Evolutionary conservation across 2,329 filamentous ascomycete species (phyloP).

Genomic region (Ceratocystis albifundus): DNA sequence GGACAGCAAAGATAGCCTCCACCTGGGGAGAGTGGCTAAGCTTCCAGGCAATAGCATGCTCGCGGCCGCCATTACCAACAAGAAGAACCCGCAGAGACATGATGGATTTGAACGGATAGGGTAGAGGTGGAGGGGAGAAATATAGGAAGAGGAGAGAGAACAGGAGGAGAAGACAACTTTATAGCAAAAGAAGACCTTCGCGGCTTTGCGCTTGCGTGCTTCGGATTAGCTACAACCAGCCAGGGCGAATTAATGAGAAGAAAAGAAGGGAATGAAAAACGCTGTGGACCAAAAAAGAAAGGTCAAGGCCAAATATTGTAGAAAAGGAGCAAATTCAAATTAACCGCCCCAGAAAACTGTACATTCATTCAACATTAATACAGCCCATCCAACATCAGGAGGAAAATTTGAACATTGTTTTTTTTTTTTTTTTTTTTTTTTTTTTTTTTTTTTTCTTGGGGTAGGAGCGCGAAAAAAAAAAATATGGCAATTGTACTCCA

Average conservation of each 20-base stretch:
- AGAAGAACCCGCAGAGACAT: conserved; percentile 54
- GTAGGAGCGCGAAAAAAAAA: conserved; percentile 1
- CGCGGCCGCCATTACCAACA: conserved; percentile 85
- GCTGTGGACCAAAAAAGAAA: background rate
- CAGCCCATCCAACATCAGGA: background rate
- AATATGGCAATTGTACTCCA: background rate
- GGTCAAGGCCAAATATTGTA: background rate
- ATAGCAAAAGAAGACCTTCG: background rate
- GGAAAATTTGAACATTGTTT: conserved; percentile 12
- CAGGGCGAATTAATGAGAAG: background rate
- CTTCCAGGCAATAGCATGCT: conserved; percentile 93
- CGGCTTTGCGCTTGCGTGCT: conserved; percentile 10
- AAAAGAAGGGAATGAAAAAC: too few relatives aligned
- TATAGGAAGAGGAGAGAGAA: background rate
- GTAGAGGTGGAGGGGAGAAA: background rate
- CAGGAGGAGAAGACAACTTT: background rate
- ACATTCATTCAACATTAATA: background rate
- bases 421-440: background rate
- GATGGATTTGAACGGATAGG: background rate
- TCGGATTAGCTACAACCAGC: background rate
- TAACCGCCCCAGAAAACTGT: conserved; percentile 3
- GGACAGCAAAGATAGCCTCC: conserved; percentile 58
- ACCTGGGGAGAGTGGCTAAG: conserved; percentile 70
- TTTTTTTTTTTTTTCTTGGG: conserved; percentile 3
- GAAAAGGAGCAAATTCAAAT: conserved; percentile 4